Percentiles rank a stretch among this genome's conserved stretches.
phyloP scores from a whole-genome alignment of 192 early-diverging fungal genomes.

The Dissophora ornata region DNA sequence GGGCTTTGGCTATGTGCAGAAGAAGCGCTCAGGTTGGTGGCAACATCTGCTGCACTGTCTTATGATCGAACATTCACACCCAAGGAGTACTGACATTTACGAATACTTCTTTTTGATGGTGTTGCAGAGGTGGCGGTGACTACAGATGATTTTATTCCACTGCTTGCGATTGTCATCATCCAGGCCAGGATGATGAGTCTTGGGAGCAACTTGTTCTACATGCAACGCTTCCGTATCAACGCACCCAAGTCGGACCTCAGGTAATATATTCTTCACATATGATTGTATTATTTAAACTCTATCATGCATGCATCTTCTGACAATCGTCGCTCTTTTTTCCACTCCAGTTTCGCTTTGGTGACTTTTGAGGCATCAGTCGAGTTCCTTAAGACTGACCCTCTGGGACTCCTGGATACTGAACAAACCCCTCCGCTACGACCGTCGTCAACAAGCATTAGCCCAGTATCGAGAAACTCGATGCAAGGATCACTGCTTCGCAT shows the following conservation, averaged over 20 bases:
- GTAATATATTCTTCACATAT: slow-evolving; percentile 53
- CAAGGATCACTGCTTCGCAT: slow-evolving; percentile 12
- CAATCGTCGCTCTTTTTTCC: background rate
- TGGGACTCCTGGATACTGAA: slow-evolving; percentile 44
- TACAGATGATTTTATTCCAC: slow-evolving; percentile 67
- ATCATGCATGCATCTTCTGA: too few relatives aligned
- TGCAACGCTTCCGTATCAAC: slow-evolving; percentile 61
- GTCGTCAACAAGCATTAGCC: slow-evolving; percentile 2
- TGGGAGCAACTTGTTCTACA: slow-evolving; percentile 62
- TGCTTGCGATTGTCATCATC: slow-evolving; percentile 62
- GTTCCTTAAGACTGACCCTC: slow-evolving; percentile 63
- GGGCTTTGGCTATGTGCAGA: slow-evolving; percentile 35
- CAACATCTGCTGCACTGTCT: background rate
- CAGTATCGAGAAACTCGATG: background rate
- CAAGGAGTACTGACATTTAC: background rate
- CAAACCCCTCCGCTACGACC: slow-evolving; percentile 21
- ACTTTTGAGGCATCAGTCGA: slow-evolving; percentile 61
- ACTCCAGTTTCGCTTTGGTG: slow-evolving; percentile 61
- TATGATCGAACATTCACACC: background rate
- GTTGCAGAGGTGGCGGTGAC: slow-evolving; percentile 57
- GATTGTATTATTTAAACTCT: too few relatives aligned
- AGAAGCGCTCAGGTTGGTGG: slow-evolving; percentile 29
- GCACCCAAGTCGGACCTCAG: slow-evolving; percentile 57
- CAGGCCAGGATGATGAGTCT: slow-evolving; percentile 55
- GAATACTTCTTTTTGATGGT: slow-evolving; percentile 3